Percentiles rank a stretch among this genome's conserved stretches.
Conservation (phyloP, 345 rosid species). For the Punica granatum region DNA sequence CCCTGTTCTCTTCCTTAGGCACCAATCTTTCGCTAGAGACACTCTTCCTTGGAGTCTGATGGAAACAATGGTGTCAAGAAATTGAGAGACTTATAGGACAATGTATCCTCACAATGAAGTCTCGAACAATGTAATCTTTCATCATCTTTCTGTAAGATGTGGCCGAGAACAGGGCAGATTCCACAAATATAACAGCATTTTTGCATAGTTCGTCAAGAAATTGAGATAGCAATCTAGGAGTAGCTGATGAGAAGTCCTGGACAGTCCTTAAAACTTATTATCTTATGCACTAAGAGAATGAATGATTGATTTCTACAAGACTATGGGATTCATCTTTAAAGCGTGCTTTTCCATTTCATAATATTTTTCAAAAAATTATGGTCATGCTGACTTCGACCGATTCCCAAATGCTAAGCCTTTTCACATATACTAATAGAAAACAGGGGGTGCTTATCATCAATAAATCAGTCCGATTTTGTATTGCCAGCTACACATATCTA, state of each 20-base stretch:
- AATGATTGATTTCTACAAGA: background rate
- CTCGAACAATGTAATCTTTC: background rate
- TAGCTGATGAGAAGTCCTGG: background rate
- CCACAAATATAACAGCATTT: background rate
- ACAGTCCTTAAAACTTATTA: background rate
- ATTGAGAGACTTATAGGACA: background rate
- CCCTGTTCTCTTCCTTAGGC: constrained; percentile 53
- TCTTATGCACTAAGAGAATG: background rate
- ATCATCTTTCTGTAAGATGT: background rate
- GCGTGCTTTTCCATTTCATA: background rate
- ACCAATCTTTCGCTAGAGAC: constrained; percentile 46
- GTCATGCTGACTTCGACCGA: too few species aligned
- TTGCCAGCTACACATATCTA: background rate
- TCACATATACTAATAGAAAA: background rate
- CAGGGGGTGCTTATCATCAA: background rate
- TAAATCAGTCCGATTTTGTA: background rate
- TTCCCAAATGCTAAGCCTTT: too few species aligned
- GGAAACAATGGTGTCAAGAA: background rate
- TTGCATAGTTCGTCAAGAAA: background rate
- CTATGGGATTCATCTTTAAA: background rate
- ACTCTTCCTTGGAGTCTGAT: constrained; percentile 76
- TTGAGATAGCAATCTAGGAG: background rate
- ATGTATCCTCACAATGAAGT: background rate
- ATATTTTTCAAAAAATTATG: too few species aligned
- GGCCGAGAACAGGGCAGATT: background rate